A percentile compares a stretch with the other conserved stretches of the same genome.
Conservation (phyloP, 768 basidiomycete genomes). For the Boletus bicolor region DNA sequence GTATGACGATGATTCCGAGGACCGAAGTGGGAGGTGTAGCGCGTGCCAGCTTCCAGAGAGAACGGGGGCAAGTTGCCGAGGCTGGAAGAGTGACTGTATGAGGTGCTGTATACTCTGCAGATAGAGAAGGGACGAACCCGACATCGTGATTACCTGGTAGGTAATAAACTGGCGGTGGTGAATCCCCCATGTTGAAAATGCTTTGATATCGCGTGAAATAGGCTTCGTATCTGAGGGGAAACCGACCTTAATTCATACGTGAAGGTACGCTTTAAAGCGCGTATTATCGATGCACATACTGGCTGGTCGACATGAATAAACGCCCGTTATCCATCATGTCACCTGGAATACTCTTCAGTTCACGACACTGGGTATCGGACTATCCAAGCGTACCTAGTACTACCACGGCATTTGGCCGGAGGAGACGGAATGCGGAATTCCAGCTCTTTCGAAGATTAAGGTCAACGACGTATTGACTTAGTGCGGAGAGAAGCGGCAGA, state of each 20-base stretch:
- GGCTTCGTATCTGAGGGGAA: constrained; percentile 58
- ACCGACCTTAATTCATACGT: constrained; percentile 5
- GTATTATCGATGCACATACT: constrained; percentile 50
- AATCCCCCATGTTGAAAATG: constrained; percentile 56
- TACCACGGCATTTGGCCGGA: constrained; percentile 68
- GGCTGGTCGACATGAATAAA: constrained; percentile 53
- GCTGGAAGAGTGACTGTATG: constrained; percentile 14
- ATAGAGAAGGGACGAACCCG: constrained; percentile 45
- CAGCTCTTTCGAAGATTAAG: constrained; percentile 84
- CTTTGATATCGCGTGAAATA: constrained; percentile 66
- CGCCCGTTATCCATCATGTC: constrained; percentile 92
- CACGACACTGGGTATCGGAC: background rate
- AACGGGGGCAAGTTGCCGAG: constrained; percentile 29
- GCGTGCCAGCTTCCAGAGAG: constrained; percentile 43
- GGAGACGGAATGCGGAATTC: constrained; percentile 53
- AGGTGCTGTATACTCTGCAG: background rate
- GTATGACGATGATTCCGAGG: constrained; percentile 59
- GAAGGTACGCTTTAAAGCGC: background rate
- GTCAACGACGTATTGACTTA: constrained; percentile 70
- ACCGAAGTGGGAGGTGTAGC: constrained; percentile 78
- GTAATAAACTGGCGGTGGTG: constrained; percentile 55
- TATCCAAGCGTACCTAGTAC: constrained; percentile 55
- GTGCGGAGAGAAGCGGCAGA: constrained; percentile 47
- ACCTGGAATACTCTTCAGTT: constrained; percentile 12
- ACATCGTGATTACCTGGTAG: constrained; percentile 92